Conservation (phyloP, 163 green algal genomes). For the Scenedesmus sp. region DNA sequence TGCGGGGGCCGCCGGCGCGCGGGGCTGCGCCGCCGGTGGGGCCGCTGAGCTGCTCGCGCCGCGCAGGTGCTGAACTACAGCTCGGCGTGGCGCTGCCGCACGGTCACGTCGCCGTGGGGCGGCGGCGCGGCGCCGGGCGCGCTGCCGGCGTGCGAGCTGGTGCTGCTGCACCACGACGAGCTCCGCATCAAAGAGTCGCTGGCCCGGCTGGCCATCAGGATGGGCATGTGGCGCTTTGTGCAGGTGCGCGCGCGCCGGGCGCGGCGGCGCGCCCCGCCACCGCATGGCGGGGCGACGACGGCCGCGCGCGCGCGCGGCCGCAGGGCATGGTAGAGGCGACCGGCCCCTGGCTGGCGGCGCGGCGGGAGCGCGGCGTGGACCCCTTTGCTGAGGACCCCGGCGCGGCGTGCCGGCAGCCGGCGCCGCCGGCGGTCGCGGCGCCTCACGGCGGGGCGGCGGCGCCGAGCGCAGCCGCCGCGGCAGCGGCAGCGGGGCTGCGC, state of each 20-base stretch:
- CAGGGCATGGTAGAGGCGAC: constrained; percentile 32
- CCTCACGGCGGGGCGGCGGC: no score
- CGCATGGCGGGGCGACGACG: background rate
- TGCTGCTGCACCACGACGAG: constrained; percentile 44
- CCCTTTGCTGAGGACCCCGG: constrained; percentile 20
- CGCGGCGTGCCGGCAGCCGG: constrained; percentile 26
- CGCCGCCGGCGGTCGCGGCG: background rate
- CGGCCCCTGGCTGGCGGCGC: constrained; percentile 12
- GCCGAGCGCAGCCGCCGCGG: background rate
- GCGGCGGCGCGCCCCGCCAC: background rate
- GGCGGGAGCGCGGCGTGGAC: constrained; percentile 7
- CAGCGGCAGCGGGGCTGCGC: background rate
- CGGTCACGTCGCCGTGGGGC: constrained; percentile 33
- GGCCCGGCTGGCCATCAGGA: constrained; percentile 26
- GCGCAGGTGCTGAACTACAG: constrained; percentile 31
- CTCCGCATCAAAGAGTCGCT: constrained; percentile 35
- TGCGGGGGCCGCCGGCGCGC: no score
- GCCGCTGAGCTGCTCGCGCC: background rate
- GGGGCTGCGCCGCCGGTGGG: background rate
- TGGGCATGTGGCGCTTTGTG: constrained; percentile 16
- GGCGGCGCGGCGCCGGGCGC: background rate
- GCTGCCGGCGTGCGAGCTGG: constrained; percentile 30
- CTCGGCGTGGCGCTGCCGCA: constrained; percentile 30
- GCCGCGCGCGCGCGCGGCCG: background rate
- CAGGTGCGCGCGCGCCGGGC: background rate